Evolutionary conservation across 352 stramenopile species (phyloP), one percentile per base, ranked within the genome.

Genomic region (Saprolegnia diclina): DNA sequence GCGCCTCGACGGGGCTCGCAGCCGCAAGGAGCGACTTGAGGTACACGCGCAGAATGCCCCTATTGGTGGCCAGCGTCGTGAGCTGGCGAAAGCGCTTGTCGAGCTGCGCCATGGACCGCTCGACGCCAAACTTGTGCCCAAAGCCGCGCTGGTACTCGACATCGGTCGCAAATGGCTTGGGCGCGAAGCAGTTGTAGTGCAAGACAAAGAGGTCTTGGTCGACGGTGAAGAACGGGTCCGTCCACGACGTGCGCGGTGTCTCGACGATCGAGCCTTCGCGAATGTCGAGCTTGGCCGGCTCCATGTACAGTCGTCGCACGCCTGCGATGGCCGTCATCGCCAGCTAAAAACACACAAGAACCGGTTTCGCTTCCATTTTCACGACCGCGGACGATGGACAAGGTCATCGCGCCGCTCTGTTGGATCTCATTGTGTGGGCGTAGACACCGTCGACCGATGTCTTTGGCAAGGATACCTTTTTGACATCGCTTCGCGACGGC

Each of bases 401-500:
- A 65, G 35, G 57, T 65, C 7, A 9, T 59, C 52, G 40, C 19
- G 56, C 11, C 3, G 11, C 56, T 16, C 10, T 16, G 5, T 7
- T n/a, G 32, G 7, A 63, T 57, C 7, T 14, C 52, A 57, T 16
- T 7, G 52, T 18, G 1, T 19, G 3, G 5, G 0, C 32, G 22
- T 65, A 65, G 57, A 5, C 38, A n/a, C 57, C 57, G 19, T 53
- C 57, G 5, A 32, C 1, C 11, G 82, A 91, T 37, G 75, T 90
- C 37, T 90, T 92, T 66, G 85, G 81, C n/a, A 90, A 88, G 64
- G 80, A 92, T 65, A 91, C 84, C 1, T 92, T 92, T 67, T 68
- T 92, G 32, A 91, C 84, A 1, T 83, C 84, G 18, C 69, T 92
- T 13, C 86, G 85, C 42, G 77, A 81, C 66, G 77, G 77, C 55